Base-by-base conservation (phyloP, 106 monocot species). In the Agapanthus africanus region DNA sequence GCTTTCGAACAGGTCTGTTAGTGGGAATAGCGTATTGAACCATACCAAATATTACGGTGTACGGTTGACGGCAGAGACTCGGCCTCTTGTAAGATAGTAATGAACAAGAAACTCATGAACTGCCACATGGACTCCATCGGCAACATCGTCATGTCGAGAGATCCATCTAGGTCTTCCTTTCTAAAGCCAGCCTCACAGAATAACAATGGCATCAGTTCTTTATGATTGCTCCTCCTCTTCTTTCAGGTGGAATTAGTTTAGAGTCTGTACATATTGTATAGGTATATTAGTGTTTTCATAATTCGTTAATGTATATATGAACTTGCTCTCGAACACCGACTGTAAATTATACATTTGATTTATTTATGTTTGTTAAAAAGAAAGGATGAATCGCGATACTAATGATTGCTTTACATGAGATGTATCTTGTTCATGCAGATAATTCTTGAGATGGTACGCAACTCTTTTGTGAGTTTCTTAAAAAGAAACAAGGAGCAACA, bases 11-110 rank as follows among this genome's bases (percentile, higher is more conserved):
- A 97, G 97, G 68, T 97, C 97, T 71, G 91, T 87, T 7, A 68
- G 74, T 33, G 92, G 91, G 66, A 89, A 77, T 33, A 97, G 97
- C 59, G 67, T 97, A 21, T 56, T 71, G 40, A 91, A 97, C 66
- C 91, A 97, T 78, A 59, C 87, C n/a, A 40, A 27, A 40, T 97
- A 97, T 71, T 73, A 75, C 11, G 89, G 87, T 10, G 74, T 92
- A 11, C 68, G 74, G n/a, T 68, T 97, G 54, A 77, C 82, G 19
- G 86, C 86, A 3, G 83, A 80, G n/a, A 49, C 77, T 22, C 83
- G 78, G 88, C 80, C 51, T 79, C 88, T 8, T 97, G 97, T 42
- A 72, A 82, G 67, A 87, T 92, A 40, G 77, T 97, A 6, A 78
- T 76, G 63, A 62, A 54, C 52, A 33, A 70, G 11, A 68, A 52